phyloP scores from a whole-genome alignment of 2,329 filamentous ascomycete species.

The Diaporthe ampelina region DNA sequence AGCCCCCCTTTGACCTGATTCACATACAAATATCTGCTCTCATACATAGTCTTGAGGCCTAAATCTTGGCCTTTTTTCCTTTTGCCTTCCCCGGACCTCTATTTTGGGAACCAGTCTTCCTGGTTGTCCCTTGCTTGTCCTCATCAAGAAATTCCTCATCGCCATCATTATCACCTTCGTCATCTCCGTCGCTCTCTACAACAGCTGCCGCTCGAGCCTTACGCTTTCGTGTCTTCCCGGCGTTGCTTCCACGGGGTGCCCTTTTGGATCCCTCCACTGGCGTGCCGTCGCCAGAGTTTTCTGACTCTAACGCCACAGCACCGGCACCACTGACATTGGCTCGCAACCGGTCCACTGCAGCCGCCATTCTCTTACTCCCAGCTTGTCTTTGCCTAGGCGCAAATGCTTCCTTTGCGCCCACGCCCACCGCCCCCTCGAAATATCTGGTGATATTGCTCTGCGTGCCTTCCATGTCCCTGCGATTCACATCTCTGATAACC shows the following conservation, averaged over 20 bases:
- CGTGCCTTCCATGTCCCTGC: conserved; percentile 87
- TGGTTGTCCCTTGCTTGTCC: conserved; percentile 25
- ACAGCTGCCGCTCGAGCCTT: conserved; percentile 43
- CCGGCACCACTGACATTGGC: conserved; percentile 56
- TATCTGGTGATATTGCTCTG: conserved; percentile 97
- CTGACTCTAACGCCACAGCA: neutral
- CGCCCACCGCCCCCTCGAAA: conserved; percentile 81
- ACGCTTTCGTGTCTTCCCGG: conserved; percentile 44
- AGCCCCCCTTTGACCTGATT: no score
- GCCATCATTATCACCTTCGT: conserved; percentile 39
- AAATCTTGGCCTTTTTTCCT: conserved; percentile 35
- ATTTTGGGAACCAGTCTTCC: conserved; percentile 15
- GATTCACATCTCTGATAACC: conserved; percentile 96
- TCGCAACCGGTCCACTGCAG: conserved; percentile 78
- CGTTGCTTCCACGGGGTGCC: conserved; percentile 42
- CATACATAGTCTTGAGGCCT: neutral
- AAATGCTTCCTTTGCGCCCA: conserved; percentile 76
- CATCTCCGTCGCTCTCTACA: conserved; percentile 43
- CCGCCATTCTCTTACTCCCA: conserved; percentile 82
- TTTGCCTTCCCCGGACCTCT: conserved; percentile 33
- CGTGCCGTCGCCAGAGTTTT: conserved; percentile 41
- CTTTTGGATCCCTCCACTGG: neutral
- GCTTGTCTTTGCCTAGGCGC: conserved; percentile 76
- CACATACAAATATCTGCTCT: no score
- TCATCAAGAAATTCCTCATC: conserved; percentile 36